Evolutionary conservation across 192 early-diverging fungal species (phyloP).

Genomic region (Gryganskiella cystojenkinii): DNA sequence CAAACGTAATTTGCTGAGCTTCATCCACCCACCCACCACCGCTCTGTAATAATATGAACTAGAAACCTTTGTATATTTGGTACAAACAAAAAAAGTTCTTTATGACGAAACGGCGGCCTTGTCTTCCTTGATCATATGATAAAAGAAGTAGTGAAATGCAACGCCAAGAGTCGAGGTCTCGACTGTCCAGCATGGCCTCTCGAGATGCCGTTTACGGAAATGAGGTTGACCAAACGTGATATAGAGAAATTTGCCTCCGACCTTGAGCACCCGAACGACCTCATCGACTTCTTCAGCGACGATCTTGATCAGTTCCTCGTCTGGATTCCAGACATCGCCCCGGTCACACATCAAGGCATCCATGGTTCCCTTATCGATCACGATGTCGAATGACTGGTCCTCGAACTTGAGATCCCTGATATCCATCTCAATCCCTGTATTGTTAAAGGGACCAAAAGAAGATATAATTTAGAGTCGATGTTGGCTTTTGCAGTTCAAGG

Average conservation of each 20-base stretch:
- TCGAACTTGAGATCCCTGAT: constrained; percentile 76
- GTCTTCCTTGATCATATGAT: constrained; percentile 67
- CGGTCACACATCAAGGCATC: constrained; percentile 90
- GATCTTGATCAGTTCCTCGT: constrained; percentile 70
- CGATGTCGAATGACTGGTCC: constrained; percentile 73
- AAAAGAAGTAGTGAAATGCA: constrained; percentile 85
- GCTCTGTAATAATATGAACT: not conserved
- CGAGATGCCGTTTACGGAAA: constrained; percentile 81
- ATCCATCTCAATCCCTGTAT: constrained; percentile 77
- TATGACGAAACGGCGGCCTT: constrained; percentile 1
- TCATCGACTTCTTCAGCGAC: constrained; percentile 80
- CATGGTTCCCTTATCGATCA: constrained; percentile 91
- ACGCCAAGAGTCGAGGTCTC: constrained; percentile 75
- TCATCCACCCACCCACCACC: not conserved
- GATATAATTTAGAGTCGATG: too few relatives aligned
- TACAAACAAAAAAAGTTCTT: not conserved
- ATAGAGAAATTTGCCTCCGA: constrained; percentile 84
- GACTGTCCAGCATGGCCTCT: constrained; percentile 73
- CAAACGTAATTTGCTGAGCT: constrained; percentile 35
- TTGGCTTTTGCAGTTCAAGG: not conserved
- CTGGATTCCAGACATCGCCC: constrained; percentile 91
- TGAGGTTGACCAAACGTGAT: constrained; percentile 95
- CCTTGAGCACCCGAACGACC: constrained; percentile 78
- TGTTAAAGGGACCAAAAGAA: too few relatives aligned
- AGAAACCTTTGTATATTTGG: not conserved